Conservation (phyloP, 1,284 basidiomycete species). For the Cryptococcus depauperatus region DNA sequence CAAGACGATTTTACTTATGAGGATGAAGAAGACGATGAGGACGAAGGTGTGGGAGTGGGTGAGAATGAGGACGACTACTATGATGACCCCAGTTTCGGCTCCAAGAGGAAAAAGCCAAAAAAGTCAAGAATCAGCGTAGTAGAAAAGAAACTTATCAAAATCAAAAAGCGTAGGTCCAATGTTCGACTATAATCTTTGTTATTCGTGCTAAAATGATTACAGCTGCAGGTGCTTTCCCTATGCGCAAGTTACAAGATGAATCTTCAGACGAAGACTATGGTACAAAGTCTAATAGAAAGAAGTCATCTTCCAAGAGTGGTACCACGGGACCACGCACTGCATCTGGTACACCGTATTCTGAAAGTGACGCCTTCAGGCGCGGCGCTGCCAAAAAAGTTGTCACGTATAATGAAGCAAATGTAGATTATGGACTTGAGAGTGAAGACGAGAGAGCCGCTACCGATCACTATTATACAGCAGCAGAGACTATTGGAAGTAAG, state of each 20-base stretch:
- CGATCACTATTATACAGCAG: constrained; percentile 57
- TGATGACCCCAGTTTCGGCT: constrained; percentile 33
- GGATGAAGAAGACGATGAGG: constrained; percentile 18
- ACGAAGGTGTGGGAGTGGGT: constrained; percentile 27
- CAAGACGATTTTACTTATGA: constrained; percentile 17
- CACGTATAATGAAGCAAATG: constrained; percentile 57
- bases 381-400: constrained; percentile 71
- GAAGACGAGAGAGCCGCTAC: constrained; percentile 58
- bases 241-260: constrained; percentile 22
- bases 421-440: constrained; percentile 55
- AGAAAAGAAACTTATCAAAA: constrained; percentile 17
- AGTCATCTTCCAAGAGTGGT: constrained; percentile 54
- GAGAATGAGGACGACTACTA: constrained; percentile 12
- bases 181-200: background rate
- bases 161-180: constrained; percentile 20
- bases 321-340: constrained; percentile 4
- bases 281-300: constrained; percentile 75
- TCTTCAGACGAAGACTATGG: constrained; percentile 80
- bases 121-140: constrained; percentile 14
- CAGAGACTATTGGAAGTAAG: constrained; percentile 27
- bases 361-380: constrained; percentile 58
- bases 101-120: constrained; percentile 25
- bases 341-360: constrained; percentile 28
- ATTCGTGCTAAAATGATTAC: background rate
- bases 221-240: constrained; percentile 25